Evolutionary conservation across 176 grass and related monocot species (phyloP).

Genomic region (Stipa capillata): DNA sequence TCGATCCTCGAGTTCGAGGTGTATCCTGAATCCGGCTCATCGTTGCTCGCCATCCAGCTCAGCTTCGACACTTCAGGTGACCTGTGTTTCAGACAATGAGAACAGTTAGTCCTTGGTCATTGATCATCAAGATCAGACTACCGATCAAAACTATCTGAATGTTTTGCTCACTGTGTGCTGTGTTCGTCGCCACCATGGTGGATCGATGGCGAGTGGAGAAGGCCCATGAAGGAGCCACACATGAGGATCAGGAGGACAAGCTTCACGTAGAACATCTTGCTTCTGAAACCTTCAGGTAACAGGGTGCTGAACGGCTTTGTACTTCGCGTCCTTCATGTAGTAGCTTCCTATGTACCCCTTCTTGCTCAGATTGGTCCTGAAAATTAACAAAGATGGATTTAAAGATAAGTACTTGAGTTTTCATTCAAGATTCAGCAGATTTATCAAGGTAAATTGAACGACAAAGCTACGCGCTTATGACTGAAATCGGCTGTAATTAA

Average conservation of each 20-base stretch:
- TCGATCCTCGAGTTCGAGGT: conserved; percentile 25
- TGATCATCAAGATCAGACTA: background rate
- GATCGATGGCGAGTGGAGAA: conserved; percentile 48
- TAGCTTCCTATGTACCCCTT: conserved; percentile 24
- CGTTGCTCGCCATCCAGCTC: conserved; percentile 16
- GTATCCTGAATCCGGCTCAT: conserved; percentile 14
- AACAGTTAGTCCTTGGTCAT: background rate
- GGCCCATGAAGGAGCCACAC: conserved; percentile 51
- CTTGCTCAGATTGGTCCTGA: conserved; percentile 20
- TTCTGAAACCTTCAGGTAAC: conserved; percentile 10
- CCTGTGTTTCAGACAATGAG: background rate
- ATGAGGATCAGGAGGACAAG: conserved; percentile 43
- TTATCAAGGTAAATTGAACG: background rate
- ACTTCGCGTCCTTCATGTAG: conserved; percentile 25
- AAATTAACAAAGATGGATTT: background rate
- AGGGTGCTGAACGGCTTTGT: conserved; percentile 28
- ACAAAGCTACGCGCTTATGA: background rate
- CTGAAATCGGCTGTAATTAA: background rate
- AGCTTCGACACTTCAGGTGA: background rate
- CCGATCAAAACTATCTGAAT: background rate
- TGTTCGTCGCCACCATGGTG: background rate
- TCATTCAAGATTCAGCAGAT: background rate
- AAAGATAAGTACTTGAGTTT: background rate
- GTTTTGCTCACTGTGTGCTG: conserved; percentile 6
- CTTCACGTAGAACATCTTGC: conserved; percentile 44